Evolutionary conservation across 257 asterid species (phyloP).

Genomic region (Handroanthus guayacan): DNA sequence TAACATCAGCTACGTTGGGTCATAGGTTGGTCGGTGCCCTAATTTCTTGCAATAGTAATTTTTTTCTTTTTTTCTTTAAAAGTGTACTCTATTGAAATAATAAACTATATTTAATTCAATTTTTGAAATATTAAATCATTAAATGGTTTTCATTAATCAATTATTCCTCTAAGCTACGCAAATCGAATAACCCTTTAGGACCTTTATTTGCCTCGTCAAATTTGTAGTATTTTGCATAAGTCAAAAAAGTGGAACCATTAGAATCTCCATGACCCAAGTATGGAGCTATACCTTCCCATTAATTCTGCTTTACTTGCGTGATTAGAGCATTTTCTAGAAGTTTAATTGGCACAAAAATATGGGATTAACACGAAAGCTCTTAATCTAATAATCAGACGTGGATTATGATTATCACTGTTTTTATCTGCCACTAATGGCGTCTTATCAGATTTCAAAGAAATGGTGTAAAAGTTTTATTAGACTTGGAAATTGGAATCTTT

Average conservation of each 20-base stretch:
- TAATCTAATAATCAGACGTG: neutral
- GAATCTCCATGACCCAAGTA: neutral
- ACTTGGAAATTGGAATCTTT: too few species aligned
- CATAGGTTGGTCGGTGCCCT: too few species aligned
- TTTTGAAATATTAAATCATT: too few species aligned
- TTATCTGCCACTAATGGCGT: neutral
- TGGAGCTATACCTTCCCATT: neutral
- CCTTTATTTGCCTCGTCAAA: neutral
- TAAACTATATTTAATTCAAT: too few species aligned
- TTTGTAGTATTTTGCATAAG: neutral
- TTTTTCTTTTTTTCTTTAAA: too few species aligned
- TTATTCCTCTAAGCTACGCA: too few species aligned
- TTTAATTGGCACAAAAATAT: neutral
- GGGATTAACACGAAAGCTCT: neutral
- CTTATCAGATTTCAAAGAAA: neutral
- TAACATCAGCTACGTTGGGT: too few species aligned
- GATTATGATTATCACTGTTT: neutral
- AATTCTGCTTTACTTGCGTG: neutral
- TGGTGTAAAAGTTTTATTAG: neutral
- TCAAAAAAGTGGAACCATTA: neutral
- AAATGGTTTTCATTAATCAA: too few species aligned
- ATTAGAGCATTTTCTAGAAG: neutral
- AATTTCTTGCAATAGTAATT: too few species aligned
- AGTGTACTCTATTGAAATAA: too few species aligned
- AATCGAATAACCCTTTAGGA: neutral